A percentile compares a stretch with the other conserved stretches of the same genome.
phyloP scores from a whole-genome alignment of 2,329 filamentous ascomycete species.

The Davidsoniella eucalypti region DNA sequence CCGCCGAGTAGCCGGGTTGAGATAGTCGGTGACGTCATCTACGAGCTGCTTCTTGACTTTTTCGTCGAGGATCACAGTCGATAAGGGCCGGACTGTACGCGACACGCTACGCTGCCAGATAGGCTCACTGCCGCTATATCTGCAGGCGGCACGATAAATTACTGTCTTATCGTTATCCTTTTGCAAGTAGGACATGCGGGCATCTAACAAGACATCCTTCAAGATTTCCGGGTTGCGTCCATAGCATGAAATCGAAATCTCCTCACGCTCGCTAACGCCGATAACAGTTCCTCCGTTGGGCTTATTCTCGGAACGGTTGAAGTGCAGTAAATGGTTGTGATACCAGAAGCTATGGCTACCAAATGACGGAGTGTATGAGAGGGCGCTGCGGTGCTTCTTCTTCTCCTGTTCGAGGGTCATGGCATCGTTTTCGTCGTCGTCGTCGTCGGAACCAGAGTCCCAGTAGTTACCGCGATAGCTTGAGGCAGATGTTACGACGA shows the following conservation, averaged over 20 bases:
- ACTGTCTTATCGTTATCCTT: slow-evolving; percentile 46
- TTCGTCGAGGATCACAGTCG: slow-evolving; percentile 48
- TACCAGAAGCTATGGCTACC: slow-evolving; percentile 57
- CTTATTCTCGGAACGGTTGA: slow-evolving; percentile 34
- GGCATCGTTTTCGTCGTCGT: slow-evolving; percentile 26
- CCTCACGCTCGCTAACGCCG: slow-evolving; percentile 35
- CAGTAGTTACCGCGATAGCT: slow-evolving; percentile 35
- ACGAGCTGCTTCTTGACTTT: slow-evolving; percentile 42
- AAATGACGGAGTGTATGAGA: slow-evolving; percentile 49
- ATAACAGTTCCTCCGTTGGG: slow-evolving; percentile 22
- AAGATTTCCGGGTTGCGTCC: slow-evolving; percentile 43
- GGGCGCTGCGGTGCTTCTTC: slow-evolving; percentile 15
- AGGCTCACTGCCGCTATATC: slow-evolving; percentile 23
- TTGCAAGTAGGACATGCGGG: slow-evolving; percentile 36
- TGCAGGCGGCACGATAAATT: slow-evolving; percentile 42
- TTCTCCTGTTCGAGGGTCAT: slow-evolving; percentile 3
- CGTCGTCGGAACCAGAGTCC: slow-evolving; percentile 29
- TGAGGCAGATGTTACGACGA: slow-evolving; percentile 48
- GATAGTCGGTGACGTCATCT: slow-evolving; percentile 45
- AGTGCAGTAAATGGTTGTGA: slow-evolving; percentile 38
- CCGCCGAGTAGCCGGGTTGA: slow-evolving; percentile 43
- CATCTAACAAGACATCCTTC: slow-evolving; percentile 45
- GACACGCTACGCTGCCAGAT: slow-evolving; percentile 47
- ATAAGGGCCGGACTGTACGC: slow-evolving; percentile 42
- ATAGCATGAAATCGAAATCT: slow-evolving; percentile 43